These are phyloP conservation scores for Collybiopsis luxurians DNA, from an alignment of 768 basidiomycete genomes.

Conservation along the genomic window DNA sequence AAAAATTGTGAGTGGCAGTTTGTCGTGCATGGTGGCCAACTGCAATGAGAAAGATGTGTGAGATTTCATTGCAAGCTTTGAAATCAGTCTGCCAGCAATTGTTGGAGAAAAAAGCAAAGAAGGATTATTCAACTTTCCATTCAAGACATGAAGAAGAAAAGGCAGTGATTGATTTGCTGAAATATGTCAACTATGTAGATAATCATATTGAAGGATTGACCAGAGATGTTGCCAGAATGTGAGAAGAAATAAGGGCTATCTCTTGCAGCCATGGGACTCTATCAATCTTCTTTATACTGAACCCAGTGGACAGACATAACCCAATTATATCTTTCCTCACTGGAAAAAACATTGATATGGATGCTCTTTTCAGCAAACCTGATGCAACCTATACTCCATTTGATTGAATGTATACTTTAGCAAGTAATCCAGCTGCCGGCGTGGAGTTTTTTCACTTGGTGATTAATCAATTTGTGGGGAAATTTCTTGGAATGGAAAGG, in stretches of 20 bases:
- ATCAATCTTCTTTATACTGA: conserved; percentile 17
- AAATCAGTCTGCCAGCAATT: not conserved
- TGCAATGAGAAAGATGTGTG: not conserved
- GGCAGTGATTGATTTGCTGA: conserved; percentile 10
- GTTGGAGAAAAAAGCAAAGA: not conserved
- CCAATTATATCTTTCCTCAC: conserved; percentile 11
- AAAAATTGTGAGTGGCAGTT: not conserved
- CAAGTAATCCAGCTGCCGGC: conserved; percentile 27
- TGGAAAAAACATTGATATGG: conserved; percentile 17
- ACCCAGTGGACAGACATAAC: conserved; percentile 18
- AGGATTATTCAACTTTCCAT: not conserved
- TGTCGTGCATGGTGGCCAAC: not conserved
- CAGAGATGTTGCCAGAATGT: conserved; percentile 9
- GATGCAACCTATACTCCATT: conserved; percentile 10
- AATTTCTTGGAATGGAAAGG: conserved; percentile 19
- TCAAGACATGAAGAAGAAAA: conserved; percentile 9
- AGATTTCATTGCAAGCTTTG: not conserved
- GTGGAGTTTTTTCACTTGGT: conserved; percentile 32
- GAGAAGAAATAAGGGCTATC: conserved; percentile 15
- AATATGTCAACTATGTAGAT: conserved; percentile 16
- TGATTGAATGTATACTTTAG: conserved; percentile 13
- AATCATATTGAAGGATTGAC: conserved; percentile 17
- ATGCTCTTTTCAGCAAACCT: conserved; percentile 8
- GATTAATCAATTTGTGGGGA: conserved; percentile 20
- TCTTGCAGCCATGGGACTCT: conserved; percentile 10